Evolutionary conservation across 441 rosid genomes (phyloP), one percentile per base, ranked within the genome.

Genomic region (Viola pubescens): DNA sequence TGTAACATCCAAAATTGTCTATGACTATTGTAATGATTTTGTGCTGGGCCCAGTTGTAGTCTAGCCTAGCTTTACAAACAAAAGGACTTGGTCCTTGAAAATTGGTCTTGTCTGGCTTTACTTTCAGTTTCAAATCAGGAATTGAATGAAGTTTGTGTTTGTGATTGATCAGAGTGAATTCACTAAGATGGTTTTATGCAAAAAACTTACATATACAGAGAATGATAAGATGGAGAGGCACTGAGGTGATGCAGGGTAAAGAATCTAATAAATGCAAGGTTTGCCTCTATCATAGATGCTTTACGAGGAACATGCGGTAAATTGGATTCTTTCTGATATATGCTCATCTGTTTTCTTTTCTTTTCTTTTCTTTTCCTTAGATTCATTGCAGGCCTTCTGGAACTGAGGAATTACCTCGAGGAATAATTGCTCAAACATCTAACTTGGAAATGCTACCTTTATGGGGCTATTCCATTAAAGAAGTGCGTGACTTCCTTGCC

Each of bases 361-460:
- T n/a, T n/a, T n/a, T 13, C 53, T 58, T 34, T 58, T 47, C 14
- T 54, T 50, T 64, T 49, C 1, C 60, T 44, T 60, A 88, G 91
- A 66, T 53, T 60, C 80, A 58, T 42, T 52, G 80, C 60, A 74
- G 80, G 62, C 77, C 82, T 60, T 61, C 45, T 39, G 90, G 95
- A 67, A 78, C 75, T 26, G 89, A 84, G 79, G 60, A 81, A 9
- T 67, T 90, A 64, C 97, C 97, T 3, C 68, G 68, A 76, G 95
- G 91, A 39, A 85, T 90, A 47, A 74, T 88, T 67, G 74, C 78
- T 10, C 59, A 66, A 55, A 80, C 79, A 52, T 83, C 95, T 56
- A 80, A 90, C 73, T 80, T 81, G 52, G 81, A 84, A 80, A 77
- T 84, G 89, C 73, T 75, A 63, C 82, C 91, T 16, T 13, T 72